phyloP scores from a whole-genome alignment of 495 filamentous ascomycete species.

The Penicillium malachiteum region DNA sequence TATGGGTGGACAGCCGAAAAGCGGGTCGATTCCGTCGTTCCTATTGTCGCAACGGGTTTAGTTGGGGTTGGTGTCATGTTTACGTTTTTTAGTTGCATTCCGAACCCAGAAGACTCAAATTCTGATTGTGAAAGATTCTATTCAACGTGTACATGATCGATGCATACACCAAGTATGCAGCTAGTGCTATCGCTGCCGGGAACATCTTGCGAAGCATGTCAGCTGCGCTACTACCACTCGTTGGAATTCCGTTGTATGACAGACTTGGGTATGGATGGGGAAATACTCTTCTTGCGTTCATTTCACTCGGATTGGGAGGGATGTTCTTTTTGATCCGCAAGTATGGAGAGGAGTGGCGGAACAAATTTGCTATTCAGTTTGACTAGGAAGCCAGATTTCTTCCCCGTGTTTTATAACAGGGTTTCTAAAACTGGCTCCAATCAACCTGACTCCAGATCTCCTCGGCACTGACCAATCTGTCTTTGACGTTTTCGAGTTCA shows the following conservation, averaged over 20 bases:
- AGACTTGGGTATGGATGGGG: slow-evolving; percentile 39
- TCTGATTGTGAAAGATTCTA: slow-evolving; percentile 35
- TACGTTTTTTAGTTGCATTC: not conserved
- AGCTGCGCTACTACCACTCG: slow-evolving; percentile 40
- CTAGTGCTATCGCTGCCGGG: slow-evolving; percentile 59
- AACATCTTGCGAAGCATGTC: slow-evolving; percentile 57
- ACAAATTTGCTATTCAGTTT: not conserved
- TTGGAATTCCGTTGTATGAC: slow-evolving; percentile 35
- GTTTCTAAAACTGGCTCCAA: no score
- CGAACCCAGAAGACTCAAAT: not conserved
- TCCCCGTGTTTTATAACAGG: not conserved
- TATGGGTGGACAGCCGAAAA: slow-evolving; percentile 62
- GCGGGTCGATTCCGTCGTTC: slow-evolving; percentile 19
- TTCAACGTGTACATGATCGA: slow-evolving; percentile 57
- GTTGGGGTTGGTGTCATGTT: slow-evolving; percentile 43
- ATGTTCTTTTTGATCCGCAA: not conserved
- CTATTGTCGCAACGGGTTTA: slow-evolving; percentile 42
- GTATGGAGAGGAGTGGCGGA: slow-evolving; percentile 3
- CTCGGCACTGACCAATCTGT: no score
- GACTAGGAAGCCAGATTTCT: not conserved
- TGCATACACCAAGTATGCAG: slow-evolving; percentile 61
- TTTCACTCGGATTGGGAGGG: slow-evolving; percentile 28
- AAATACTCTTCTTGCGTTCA: slow-evolving; percentile 36
- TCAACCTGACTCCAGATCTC: no score
- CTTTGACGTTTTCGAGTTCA: no score